Conservation (phyloP, 176 grass and related monocot species). For the Oryza glumipatula region DNA sequence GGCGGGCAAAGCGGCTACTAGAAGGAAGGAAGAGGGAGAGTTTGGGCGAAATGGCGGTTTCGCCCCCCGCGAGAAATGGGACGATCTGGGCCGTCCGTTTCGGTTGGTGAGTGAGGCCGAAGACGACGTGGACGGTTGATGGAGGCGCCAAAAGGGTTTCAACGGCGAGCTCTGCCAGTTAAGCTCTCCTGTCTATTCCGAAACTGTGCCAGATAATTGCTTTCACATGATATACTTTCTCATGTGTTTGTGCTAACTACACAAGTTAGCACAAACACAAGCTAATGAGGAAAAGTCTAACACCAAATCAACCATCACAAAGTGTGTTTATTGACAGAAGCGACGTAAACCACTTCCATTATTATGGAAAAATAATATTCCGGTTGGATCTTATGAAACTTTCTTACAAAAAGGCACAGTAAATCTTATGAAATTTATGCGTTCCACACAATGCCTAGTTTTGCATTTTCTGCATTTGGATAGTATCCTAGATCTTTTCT, state of each 20-base stretch:
- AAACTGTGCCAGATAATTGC: neutral
- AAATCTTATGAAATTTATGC: neutral
- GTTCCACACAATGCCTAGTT: neutral
- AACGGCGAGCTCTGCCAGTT: neutral
- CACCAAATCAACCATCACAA: too few species aligned
- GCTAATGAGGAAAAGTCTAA: too few species aligned
- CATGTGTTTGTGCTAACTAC: too few species aligned
- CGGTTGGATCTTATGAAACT: neutral
- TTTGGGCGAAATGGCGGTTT: slow-evolving; percentile 8
- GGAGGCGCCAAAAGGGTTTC: slow-evolving; percentile 21
- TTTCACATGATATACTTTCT: neutral
- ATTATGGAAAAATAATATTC: too few species aligned
- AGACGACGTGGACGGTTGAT: slow-evolving; percentile 20
- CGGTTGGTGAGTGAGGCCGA: slow-evolving; percentile 17
- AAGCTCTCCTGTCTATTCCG: neutral
- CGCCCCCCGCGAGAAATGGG: neutral
- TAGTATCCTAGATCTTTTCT: too few species aligned
- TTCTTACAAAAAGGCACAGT: neutral
- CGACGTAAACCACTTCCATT: too few species aligned
- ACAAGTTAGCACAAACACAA: too few species aligned
- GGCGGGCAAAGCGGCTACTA: neutral
- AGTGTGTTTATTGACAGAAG: too few species aligned
- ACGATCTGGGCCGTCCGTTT: neutral
- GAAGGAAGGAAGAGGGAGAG: neutral
- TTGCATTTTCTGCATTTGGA: too few species aligned